Conservation (phyloP, 305 asterid genomes). For the Fraxinus baroniana region DNA sequence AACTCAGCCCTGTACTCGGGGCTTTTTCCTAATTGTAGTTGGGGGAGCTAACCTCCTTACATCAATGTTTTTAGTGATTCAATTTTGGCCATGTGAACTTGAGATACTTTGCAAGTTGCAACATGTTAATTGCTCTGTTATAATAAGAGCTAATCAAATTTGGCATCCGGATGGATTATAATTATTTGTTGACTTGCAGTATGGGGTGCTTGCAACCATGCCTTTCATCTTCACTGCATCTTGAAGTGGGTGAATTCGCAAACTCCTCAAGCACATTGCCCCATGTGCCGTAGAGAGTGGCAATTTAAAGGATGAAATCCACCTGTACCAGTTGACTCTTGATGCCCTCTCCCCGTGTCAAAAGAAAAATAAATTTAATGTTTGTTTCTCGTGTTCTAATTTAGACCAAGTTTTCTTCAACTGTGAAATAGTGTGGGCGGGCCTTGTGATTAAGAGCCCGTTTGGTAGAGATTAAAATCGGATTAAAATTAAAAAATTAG, state of each 20-base stretch:
- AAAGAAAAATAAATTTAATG: neutral
- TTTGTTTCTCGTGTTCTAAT: neutral
- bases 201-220: conserved; percentile 89
- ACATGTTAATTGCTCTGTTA: neutral
- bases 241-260: conserved; percentile 93
- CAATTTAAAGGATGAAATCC: conserved; percentile 61
- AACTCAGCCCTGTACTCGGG: no score
- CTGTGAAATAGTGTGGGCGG: no score
- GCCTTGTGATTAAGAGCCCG: no score
- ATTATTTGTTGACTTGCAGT: conserved; percentile 36
- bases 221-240: conserved; percentile 91
- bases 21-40: no score
- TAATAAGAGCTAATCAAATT: neutral
- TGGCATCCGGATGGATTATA: no score
- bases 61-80: neutral
- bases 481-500: no score
- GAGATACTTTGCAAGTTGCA: neutral
- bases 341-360: neutral
- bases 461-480: no score
- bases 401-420: neutral
- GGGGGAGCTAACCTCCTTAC: neutral
- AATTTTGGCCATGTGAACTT: neutral
- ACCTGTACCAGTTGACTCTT: neutral
- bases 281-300: conserved; percentile 95
- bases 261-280: conserved; percentile 85